phyloP scores from a whole-genome alignment of 371 early-diverging fungal species.

The Haplosporangium sp. region DNA sequence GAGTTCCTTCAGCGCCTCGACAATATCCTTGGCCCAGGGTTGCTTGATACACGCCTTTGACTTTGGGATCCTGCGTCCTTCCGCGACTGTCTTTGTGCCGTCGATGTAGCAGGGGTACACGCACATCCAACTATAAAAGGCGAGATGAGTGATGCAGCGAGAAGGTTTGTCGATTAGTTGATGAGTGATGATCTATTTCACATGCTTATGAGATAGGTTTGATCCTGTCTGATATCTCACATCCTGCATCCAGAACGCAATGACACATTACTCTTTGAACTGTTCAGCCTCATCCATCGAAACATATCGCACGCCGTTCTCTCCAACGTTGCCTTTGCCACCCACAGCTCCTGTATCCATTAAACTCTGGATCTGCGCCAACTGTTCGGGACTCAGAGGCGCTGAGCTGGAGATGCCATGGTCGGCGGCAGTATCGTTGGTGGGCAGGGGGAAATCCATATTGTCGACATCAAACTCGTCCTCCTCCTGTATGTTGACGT shows the following conservation, averaged over 20 bases:
- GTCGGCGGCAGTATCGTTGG: slow-evolving; percentile 35
- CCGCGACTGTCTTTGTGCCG: slow-evolving; percentile 59
- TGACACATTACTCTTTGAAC: slow-evolving; percentile 38
- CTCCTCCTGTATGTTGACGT: slow-evolving; percentile 34
- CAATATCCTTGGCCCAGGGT: slow-evolving; percentile 76
- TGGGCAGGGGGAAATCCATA: slow-evolving; percentile 75
- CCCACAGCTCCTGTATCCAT: slow-evolving; percentile 44
- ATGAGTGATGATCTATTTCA: neutral
- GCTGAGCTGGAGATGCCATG: slow-evolving; percentile 18
- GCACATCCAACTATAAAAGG: slow-evolving; percentile 66
- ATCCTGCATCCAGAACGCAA: neutral
- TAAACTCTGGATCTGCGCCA: slow-evolving; percentile 43
- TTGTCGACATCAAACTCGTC: slow-evolving; percentile 67
- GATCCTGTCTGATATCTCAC: neutral
- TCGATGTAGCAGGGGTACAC: slow-evolving; percentile 79
- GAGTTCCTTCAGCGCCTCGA: slow-evolving; percentile 67
- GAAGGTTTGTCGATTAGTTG: neutral
- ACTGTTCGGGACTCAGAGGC: slow-evolving; percentile 35
- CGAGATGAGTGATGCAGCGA: neutral
- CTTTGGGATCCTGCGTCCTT: slow-evolving; percentile 66
- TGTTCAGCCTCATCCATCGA: slow-evolving; percentile 46
- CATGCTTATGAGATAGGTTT: neutral
- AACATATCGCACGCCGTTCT: slow-evolving; percentile 40
- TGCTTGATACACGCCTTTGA: slow-evolving; percentile 60
- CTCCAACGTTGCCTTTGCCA: slow-evolving; percentile 23